Evolutionary conservation across 306 rosid species (phyloP).

Genomic region (Trifolium dubium): DNA sequence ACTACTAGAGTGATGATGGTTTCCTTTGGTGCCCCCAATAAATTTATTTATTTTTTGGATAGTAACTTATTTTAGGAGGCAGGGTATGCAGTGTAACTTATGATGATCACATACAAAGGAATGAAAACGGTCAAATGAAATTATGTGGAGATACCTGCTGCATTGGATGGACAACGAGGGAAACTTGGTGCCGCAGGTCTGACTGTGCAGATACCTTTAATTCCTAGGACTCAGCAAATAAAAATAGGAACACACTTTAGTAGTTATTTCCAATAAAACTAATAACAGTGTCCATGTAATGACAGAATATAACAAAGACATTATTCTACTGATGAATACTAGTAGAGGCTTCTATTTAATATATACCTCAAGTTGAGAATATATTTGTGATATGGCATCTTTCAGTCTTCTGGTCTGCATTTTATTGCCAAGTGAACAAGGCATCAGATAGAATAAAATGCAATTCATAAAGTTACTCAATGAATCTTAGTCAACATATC

Average conservation of each 20-base stretch:
- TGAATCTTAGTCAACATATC: slow-evolving; percentile 5
- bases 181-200: slow-evolving; percentile 90
- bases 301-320: slow-evolving; percentile 12
- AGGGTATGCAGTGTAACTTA: slow-evolving; percentile 22
- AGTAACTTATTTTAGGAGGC: slow-evolving; percentile 20
- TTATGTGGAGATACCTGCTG: slow-evolving; percentile 71
- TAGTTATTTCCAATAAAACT: slow-evolving; percentile 22
- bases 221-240: slow-evolving; percentile 61
- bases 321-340: slow-evolving; percentile 7
- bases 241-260: neutral
- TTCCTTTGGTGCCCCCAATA: neutral
- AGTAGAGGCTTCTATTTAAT: slow-evolving; percentile 29
- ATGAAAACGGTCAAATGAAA: slow-evolving; percentile 25
- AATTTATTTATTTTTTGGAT: neutral
- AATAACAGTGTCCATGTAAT: slow-evolving; percentile 13
- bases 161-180: slow-evolving; percentile 95
- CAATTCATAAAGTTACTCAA: slow-evolving; percentile 29
- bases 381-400: slow-evolving; percentile 88
- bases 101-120: slow-evolving; percentile 15
- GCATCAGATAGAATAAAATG: slow-evolving; percentile 35
- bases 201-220: slow-evolving; percentile 74
- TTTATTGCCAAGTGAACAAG: slow-evolving; percentile 35
- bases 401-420: slow-evolving; percentile 82
- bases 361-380: slow-evolving; percentile 90
- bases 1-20: slow-evolving; percentile 6